A percentile compares a stretch with the other conserved stretches of the same genome.
Evolutionary conservation across 768 basidiomycete species (phyloP).

Genomic region (Floccularia luteovirens): DNA sequence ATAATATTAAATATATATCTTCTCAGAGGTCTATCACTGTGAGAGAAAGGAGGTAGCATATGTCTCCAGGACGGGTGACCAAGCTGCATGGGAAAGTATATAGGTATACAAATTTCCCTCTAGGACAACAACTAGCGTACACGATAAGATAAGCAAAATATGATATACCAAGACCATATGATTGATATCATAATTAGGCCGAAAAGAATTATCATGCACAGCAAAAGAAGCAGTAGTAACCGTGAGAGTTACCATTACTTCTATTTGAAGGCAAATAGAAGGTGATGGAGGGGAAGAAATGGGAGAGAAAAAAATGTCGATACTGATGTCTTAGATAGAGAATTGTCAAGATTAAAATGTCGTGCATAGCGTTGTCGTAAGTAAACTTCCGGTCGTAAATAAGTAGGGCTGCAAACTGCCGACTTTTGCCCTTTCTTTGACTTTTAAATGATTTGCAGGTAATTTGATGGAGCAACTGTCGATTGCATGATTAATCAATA

Average conservation of each 20-base stretch:
- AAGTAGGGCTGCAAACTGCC: slow-evolving; percentile 2
- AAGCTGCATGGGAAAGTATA: background rate
- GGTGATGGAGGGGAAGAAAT: no score
- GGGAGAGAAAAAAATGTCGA: no score
- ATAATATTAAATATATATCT: slow-evolving; percentile 10
- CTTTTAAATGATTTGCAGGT: slow-evolving; percentile 72
- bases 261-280: no score
- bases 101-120: background rate
- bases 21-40: background rate
- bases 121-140: background rate
- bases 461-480: slow-evolving; percentile 79
- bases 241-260: no score
- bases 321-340: no score
- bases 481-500: slow-evolving; percentile 6
- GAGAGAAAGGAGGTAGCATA: background rate
- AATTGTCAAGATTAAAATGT: no score
- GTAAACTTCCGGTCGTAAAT: slow-evolving; percentile 12
- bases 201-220: background rate
- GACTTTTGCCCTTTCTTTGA: no score
- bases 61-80: background rate
- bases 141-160: slow-evolving; percentile 1
- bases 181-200: background rate
- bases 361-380: slow-evolving; percentile 11
- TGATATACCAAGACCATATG: background rate
- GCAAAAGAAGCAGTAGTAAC: no score